Percentiles rank a stretch among this genome's conserved stretches.
Evolutionary conservation across 1,284 basidiomycete species (phyloP).

Genomic region (Apiotrichum veenhuisii): DNA sequence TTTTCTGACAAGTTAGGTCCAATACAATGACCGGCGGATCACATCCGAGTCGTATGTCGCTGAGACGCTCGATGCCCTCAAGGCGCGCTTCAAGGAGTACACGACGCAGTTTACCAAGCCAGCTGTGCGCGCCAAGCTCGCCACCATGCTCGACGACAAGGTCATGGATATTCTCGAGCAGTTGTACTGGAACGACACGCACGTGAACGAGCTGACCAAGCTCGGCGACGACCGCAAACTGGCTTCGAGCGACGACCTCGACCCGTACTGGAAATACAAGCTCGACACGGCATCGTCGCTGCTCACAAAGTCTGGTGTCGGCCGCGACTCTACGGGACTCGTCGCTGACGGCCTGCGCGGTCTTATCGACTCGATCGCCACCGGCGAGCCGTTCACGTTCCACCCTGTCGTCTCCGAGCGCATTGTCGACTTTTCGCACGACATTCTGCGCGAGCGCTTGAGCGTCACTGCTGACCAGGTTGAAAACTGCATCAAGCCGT

Average conservation of each 20-base stretch:
- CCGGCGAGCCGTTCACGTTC: constrained; percentile 84
- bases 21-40: constrained; percentile 95
- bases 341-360: constrained; percentile 89
- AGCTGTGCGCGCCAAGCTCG: constrained; percentile 80
- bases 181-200: constrained; percentile 92
- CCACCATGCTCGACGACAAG: constrained; percentile 88
- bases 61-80: constrained; percentile 90
- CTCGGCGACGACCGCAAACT: constrained; percentile 69
- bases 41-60: constrained; percentile 96
- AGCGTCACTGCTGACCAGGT: constrained; percentile 94
- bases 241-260: constrained; percentile 62
- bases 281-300: constrained; percentile 86
- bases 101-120: constrained; percentile 83
- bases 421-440: constrained; percentile 85
- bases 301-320: constrained; percentile 95
- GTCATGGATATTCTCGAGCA: constrained; percentile 96
- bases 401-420: constrained; percentile 84
- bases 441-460: constrained; percentile 85
- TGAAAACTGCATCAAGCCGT: constrained; percentile 99
- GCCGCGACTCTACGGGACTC: constrained; percentile 86
- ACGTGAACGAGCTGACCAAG: constrained; percentile 67
- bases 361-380: constrained; percentile 81
- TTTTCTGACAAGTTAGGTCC: constrained; percentile 68
- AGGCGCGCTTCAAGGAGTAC: constrained; percentile 83
- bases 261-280: constrained; percentile 93